phyloP scores from a whole-genome alignment of 345 rosid species.

The Barbarea vulgaris region DNA sequence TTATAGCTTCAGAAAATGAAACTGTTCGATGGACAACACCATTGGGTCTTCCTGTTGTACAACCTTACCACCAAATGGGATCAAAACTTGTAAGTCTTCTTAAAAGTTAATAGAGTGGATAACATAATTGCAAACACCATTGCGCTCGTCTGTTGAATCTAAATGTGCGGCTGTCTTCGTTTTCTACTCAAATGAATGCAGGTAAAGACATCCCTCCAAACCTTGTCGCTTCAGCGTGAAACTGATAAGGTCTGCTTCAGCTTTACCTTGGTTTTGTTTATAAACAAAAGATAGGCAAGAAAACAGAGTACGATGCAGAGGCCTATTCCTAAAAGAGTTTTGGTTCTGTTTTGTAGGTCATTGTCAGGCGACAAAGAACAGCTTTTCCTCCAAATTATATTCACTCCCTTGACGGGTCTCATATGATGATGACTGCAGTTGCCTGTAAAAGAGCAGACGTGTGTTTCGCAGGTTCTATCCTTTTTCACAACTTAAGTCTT shows the following conservation, averaged over 20 bases:
- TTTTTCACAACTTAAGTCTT: conserved; percentile 17
- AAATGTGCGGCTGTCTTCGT: conserved; percentile 5
- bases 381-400: conserved; percentile 99
- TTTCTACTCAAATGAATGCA: conserved; percentile 45
- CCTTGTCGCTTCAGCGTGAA: conserved; percentile 77
- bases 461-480: conserved; percentile 78
- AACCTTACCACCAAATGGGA: conserved; percentile 83
- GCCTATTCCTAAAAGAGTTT: conserved; percentile 13
- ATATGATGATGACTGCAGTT: conserved; percentile 99
- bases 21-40: conserved; percentile 97
- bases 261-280: conserved; percentile 28
- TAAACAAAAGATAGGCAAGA: neutral
- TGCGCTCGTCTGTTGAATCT: neutral
- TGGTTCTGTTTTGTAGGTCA: conserved; percentile 51
- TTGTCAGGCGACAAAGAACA: conserved; percentile 84
- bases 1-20: conserved; percentile 86
- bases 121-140: neutral
- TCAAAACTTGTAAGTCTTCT: conserved; percentile 65
- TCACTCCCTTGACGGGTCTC: conserved; percentile 97
- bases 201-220: conserved; percentile 95
- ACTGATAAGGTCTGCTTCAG: conserved; percentile 69
- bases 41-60: conserved; percentile 97
- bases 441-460: conserved; percentile 85
- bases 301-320: conserved; percentile 1
- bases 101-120: neutral